These are phyloP conservation scores for Rosellinia necatrix DNA, from an alignment of 2,329 filamentous ascomycete species.

Conservation along the genomic window DNA sequence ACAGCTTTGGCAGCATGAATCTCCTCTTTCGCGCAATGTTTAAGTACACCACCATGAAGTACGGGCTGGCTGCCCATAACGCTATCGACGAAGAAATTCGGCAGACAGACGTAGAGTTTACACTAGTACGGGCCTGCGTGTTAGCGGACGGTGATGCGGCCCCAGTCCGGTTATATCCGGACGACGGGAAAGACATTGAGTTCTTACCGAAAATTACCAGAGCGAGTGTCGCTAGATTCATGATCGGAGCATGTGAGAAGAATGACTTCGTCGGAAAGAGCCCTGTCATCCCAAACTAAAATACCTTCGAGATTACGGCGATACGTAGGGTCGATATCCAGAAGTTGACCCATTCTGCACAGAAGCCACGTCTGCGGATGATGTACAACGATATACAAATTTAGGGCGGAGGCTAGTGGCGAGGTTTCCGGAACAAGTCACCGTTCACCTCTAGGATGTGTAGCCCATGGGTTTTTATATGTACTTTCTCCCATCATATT, in stretches of 20 bases:
- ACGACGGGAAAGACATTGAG: conserved; percentile 48
- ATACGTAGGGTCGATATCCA: too few relatives aligned
- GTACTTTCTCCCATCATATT: neutral
- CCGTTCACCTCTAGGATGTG: neutral
- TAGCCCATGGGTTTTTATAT: neutral
- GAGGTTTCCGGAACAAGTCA: neutral
- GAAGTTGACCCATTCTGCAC: too few relatives aligned
- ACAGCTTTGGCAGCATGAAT: conserved; percentile 49
- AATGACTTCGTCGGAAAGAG: conserved; percentile 48
- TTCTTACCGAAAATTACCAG: conserved; percentile 46
- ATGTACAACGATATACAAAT: neutral
- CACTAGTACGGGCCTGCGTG: conserved; percentile 51
- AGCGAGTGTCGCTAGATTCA: conserved; percentile 50
- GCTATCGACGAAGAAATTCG: conserved; percentile 49
- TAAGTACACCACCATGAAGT: conserved; percentile 50
- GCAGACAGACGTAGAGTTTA: conserved; percentile 42
- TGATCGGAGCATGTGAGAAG: conserved; percentile 50
- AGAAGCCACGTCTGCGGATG: neutral
- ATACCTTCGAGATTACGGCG: neutral
- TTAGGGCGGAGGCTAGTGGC: neutral
- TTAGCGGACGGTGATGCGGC: conserved; percentile 46
- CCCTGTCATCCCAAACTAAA: conserved; percentile 53
- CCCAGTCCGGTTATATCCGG: conserved; percentile 46
- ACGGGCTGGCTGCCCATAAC: conserved; percentile 54
- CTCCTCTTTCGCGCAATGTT: conserved; percentile 51